phyloP scores from a whole-genome alignment of 2,329 filamentous ascomycete genomes.

The Trichoderma sp. region DNA sequence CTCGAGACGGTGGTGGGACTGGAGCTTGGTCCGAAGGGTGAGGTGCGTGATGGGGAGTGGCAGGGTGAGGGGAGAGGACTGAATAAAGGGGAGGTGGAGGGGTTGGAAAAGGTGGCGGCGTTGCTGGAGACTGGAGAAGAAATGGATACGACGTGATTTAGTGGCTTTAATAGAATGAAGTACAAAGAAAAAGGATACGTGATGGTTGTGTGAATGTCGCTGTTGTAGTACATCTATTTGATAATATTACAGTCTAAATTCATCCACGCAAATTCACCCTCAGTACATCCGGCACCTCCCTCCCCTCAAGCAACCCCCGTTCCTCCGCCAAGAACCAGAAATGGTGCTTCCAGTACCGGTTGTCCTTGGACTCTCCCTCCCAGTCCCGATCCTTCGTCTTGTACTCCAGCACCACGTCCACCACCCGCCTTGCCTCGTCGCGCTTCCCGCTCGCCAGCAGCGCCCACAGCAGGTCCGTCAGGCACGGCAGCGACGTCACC shows the following conservation, averaged over 20 bases:
- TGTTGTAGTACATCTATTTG: background rate
- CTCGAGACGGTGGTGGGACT: constrained; percentile 70
- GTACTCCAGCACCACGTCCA: constrained; percentile 35
- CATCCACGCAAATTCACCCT: constrained; percentile 24
- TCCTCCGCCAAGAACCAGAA: constrained; percentile 53
- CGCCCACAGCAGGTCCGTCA: constrained; percentile 46
- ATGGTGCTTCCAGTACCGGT: constrained; percentile 49
- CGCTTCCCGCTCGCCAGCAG: constrained; percentile 33
- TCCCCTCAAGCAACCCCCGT: constrained; percentile 41
- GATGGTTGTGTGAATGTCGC: background rate
- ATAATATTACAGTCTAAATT: background rate
- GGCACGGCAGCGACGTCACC: constrained; percentile 46
- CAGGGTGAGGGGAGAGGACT: constrained; percentile 56
- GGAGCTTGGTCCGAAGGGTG: constrained; percentile 62
- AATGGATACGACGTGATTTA: constrained; percentile 36
- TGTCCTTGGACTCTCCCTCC: constrained; percentile 26
- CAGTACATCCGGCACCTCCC: constrained; percentile 30
- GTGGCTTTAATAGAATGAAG: too few species aligned
- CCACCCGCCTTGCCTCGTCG: constrained; percentile 38
- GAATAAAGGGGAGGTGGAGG: constrained; percentile 57
- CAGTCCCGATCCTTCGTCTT: constrained; percentile 27
- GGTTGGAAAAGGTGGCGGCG: constrained; percentile 53
- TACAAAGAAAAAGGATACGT: background rate
- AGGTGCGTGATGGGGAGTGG: constrained; percentile 66
- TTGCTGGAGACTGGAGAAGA: constrained; percentile 34